phyloP scores from a whole-genome alignment of 2,329 filamentous ascomycete genomes.

The Phoma herbarum region DNA sequence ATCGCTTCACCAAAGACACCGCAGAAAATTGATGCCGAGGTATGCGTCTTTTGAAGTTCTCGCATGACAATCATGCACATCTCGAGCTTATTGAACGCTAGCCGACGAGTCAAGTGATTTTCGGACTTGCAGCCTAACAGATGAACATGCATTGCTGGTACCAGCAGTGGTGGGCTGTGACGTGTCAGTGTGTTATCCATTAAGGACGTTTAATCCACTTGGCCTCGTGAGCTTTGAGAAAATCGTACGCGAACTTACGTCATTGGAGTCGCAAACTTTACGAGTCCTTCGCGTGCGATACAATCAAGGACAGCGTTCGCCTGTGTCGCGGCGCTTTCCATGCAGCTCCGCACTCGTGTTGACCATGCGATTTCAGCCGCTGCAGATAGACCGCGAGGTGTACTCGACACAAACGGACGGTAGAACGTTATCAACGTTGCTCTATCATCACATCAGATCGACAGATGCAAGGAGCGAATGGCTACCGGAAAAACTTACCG shows the following conservation, averaged over 20 bases:
- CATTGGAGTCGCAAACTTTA: slow-evolving; percentile 16
- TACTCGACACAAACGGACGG: slow-evolving; percentile 8
- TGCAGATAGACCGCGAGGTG: background rate
- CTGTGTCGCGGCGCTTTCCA: slow-evolving; percentile 14
- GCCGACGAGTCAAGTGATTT: slow-evolving; percentile 6
- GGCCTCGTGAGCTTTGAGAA: background rate
- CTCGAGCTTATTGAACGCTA: slow-evolving; percentile 19
- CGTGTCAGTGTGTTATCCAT: background rate
- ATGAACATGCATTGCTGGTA: slow-evolving; percentile 17
- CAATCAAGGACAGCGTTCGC: slow-evolving; percentile 9
- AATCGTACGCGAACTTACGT: slow-evolving; percentile 4
- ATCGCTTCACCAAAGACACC: slow-evolving; percentile 16
- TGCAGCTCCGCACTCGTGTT: slow-evolving; percentile 1
- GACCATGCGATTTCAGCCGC: background rate
- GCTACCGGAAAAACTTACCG: background rate
- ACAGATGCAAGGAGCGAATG: background rate
- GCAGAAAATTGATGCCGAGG: slow-evolving; percentile 19
- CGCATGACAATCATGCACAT: slow-evolving; percentile 21
- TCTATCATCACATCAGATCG: background rate
- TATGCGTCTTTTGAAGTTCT: slow-evolving; percentile 16
- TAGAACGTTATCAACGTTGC: slow-evolving; percentile 17
- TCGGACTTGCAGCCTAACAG: slow-evolving; percentile 13
- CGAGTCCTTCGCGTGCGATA: slow-evolving; percentile 13
- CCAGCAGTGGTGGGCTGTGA: slow-evolving; percentile 10
- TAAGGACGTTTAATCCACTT: background rate